Base-by-base conservation (phyloP, 371 early-diverging fungal genomes). In the Mucor saturninus region DNA sequence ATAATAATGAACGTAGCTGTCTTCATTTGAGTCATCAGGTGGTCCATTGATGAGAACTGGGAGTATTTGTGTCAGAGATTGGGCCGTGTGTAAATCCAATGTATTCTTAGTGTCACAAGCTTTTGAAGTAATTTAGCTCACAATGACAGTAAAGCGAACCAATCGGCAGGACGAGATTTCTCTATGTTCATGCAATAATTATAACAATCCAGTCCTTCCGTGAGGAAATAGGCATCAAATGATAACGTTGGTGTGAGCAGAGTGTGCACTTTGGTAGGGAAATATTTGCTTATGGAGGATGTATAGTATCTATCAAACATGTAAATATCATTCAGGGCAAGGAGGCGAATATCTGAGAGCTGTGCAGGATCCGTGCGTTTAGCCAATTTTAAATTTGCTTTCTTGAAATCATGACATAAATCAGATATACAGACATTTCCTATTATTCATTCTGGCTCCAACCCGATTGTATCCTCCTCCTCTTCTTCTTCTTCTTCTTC, bases 281-380 rank as follows among this genome's bases (percentile, higher is more conserved):
- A 66, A 50, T 56, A 61, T 40, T 61, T 66, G 50, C 61, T 66
- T 43, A 66, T 56, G 56, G 57, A 66, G 1, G 13, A 66, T 14
- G 51, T 45, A 28, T n/a, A 59, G 46, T 65, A 55, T 35, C 42
- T 65, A 52, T 65, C 65, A 65, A 65, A 59, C 0, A 54, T 45
- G 39, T 65, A 54, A 21, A 65, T 59, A 43, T 52, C 49, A 63
- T 56, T 63, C 38, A 56, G 43, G 30, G 14, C 14, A 52, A 63
- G 64, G 32, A 63, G 42, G 28, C 54, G 45, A 56, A 64, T 57
- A 53, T 64, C 57, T 6, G 64, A 64, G 0, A 64, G 2, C 14
- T 37, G 52, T 57, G 53, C 21, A 14, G 56, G 45, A 64, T 57
- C n/a, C 26, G 15, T 45, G 46, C 32, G 6, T 32, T 54, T 54